Evolutionary conservation across 1,284 basidiomycete species (phyloP).

Genomic region (Boletus hoseneyae): DNA sequence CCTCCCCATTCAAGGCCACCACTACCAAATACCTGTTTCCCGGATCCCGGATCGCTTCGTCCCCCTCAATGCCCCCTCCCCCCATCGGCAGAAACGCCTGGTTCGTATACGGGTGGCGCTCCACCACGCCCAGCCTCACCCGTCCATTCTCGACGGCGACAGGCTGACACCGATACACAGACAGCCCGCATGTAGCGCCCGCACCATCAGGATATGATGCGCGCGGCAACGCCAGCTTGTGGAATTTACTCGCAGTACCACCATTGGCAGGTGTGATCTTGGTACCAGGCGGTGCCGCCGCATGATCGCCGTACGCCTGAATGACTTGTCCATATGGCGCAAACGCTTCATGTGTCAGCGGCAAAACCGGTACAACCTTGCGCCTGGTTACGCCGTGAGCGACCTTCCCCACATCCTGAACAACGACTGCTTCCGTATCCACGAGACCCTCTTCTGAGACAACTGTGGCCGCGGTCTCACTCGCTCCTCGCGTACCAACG

Average conservation of each 20-base stretch:
- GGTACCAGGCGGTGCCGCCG: slow-evolving; percentile 62
- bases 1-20: slow-evolving; percentile 71
- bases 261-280: slow-evolving; percentile 81
- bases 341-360: slow-evolving; percentile 81
- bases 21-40: slow-evolving; percentile 74
- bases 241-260: slow-evolving; percentile 87
- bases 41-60: slow-evolving; percentile 47
- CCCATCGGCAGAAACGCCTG: slow-evolving; percentile 92
- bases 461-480: slow-evolving; percentile 13
- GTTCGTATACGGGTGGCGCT: slow-evolving; percentile 77
- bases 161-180: slow-evolving; percentile 72
- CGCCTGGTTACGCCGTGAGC: slow-evolving; percentile 13
- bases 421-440: slow-evolving; percentile 6
- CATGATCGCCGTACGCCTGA: slow-evolving; percentile 72
- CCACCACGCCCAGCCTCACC: slow-evolving; percentile 58
- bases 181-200: slow-evolving; percentile 62
- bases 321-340: slow-evolving; percentile 82
- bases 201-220: slow-evolving; percentile 59
- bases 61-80: slow-evolving; percentile 31
- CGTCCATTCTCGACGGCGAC: slow-evolving; percentile 48
- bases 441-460: slow-evolving; percentile 6
- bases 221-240: slow-evolving; percentile 71
- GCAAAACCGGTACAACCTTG: slow-evolving; percentile 60
- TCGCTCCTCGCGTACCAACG: slow-evolving; percentile 57
- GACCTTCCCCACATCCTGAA: slow-evolving; percentile 1